These are phyloP conservation scores for Scheffersomyces coipomensis DNA, from an alignment of 805 yeast species.

Conservation along the genomic window DNA sequence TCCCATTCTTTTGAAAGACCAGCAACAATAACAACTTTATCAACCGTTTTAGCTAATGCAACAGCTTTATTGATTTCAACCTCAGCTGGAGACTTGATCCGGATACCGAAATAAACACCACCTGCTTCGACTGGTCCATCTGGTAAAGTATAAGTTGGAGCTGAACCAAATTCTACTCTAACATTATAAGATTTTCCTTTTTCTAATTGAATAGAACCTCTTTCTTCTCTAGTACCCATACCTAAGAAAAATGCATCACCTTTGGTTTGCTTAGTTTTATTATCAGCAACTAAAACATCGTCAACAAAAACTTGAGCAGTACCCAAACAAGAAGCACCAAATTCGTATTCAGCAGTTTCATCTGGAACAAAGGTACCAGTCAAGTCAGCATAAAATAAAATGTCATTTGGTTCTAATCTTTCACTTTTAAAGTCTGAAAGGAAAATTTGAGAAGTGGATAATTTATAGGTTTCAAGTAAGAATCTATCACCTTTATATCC, in stretches of 20 bases:
- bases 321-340: constrained; percentile 54
- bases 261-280: constrained; percentile 47
- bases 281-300: constrained; percentile 53
- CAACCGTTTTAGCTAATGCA: constrained; percentile 47
- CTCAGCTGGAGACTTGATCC: constrained; percentile 15
- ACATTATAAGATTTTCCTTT: constrained; percentile 46
- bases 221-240: constrained; percentile 53
- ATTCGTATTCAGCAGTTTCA: constrained; percentile 45
- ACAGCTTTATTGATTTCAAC: constrained; percentile 38
- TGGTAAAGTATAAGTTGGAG: constrained; percentile 30
- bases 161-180: constrained; percentile 52
- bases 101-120: constrained; percentile 24
- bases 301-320: constrained; percentile 56
- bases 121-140: constrained; percentile 16
- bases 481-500: constrained; percentile 11
- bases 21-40: constrained; percentile 50
- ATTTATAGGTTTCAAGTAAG: constrained; percentile 13
- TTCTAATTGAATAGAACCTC: constrained; percentile 33
- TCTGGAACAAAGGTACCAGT: constrained; percentile 47
- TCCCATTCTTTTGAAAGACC: constrained; percentile 60
- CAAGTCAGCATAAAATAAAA: constrained; percentile 42
- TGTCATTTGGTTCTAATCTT: constrained; percentile 14
- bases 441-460: constrained; percentile 18
- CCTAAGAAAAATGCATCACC: constrained; percentile 53
- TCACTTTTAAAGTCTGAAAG: constrained; percentile 22